Conservation (phyloP, 306 rosid species). For the Biancaea sappan region DNA sequence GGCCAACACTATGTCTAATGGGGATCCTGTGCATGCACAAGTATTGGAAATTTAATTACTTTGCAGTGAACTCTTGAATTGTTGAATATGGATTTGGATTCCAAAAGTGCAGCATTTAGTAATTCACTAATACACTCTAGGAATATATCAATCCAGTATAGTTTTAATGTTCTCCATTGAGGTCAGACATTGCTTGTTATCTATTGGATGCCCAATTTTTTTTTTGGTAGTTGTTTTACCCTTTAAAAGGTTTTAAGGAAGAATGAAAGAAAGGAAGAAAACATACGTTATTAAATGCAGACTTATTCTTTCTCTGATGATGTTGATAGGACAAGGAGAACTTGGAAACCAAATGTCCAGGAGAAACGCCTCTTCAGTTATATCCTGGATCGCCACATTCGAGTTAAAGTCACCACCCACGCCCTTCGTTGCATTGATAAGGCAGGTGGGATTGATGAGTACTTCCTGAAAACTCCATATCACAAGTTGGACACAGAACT, state of each 20-base stretch:
- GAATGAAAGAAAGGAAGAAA: not conserved
- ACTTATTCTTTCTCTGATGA: conserved; percentile 34
- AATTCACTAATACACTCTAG: not conserved
- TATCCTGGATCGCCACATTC: conserved; percentile 79
- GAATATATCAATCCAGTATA: not conserved
- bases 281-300: conserved; percentile 10
- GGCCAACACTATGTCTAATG: not conserved
- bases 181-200: conserved; percentile 5
- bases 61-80: not conserved
- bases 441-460: conserved; percentile 94
- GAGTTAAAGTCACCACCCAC: conserved; percentile 87
- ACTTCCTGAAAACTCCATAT: conserved; percentile 90
- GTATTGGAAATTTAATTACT: conserved; percentile 23
- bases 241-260: not conserved
- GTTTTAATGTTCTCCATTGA: conserved; percentile 2
- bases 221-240: conserved; percentile 18
- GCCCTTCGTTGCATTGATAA: conserved; percentile 94
- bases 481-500: conserved; percentile 89
- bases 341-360: conserved; percentile 95
- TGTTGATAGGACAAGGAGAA: conserved; percentile 71
- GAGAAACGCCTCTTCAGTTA: conserved; percentile 93
- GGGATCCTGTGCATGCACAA: not conserved
- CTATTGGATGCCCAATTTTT: conserved; percentile 26
- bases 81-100: not conserved
- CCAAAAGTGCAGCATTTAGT: conserved; percentile 1